Conservation (phyloP, 2,329 filamentous ascomycete genomes). For the Cylindrodendrum hubeiense region DNA sequence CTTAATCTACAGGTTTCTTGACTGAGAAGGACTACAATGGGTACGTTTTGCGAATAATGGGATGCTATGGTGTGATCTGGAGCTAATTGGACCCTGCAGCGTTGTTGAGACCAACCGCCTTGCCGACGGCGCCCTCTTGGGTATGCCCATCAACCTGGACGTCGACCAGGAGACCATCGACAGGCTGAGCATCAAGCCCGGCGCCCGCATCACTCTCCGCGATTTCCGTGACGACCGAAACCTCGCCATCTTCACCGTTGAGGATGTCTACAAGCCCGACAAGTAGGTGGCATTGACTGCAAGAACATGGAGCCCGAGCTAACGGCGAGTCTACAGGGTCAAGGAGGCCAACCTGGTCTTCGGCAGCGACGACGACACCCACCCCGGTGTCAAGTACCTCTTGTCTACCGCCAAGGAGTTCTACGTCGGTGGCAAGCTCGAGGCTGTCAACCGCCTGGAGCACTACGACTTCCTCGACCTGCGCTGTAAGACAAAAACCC, state of each 20-base stretch:
- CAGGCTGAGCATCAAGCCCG: slow-evolving; percentile 80
- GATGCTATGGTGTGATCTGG: neutral
- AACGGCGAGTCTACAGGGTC: slow-evolving; percentile 63
- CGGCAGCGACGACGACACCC: slow-evolving; percentile 87
- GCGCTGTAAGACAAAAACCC: slow-evolving; percentile 73
- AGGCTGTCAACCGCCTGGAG: slow-evolving; percentile 93
- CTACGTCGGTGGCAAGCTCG: slow-evolving; percentile 95
- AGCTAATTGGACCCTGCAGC: slow-evolving; percentile 61
- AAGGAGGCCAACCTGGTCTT: slow-evolving; percentile 96
- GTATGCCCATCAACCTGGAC: slow-evolving; percentile 97
- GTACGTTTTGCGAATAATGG: slow-evolving; percentile 61
- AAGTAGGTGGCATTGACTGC: slow-evolving; percentile 72
- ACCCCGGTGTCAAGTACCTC: slow-evolving; percentile 94
- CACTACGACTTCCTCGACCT: slow-evolving; percentile 99
- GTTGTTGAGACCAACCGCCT: slow-evolving; percentile 92
- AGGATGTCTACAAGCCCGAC: slow-evolving; percentile 95
- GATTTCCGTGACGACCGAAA: slow-evolving; percentile 98
- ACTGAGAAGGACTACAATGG: slow-evolving; percentile 96
- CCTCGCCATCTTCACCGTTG: slow-evolving; percentile 93
- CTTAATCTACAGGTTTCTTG: slow-evolving; percentile 81
- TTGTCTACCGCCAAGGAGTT: slow-evolving; percentile 84
- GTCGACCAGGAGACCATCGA: slow-evolving; percentile 81
- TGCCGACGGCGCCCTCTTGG: slow-evolving; percentile 89
- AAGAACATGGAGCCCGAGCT: slow-evolving; percentile 22
- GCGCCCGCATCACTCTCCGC: slow-evolving; percentile 86